Evolutionary conservation across 345 rosid genomes (phyloP).

Genomic region (Syzygium aqueum): DNA sequence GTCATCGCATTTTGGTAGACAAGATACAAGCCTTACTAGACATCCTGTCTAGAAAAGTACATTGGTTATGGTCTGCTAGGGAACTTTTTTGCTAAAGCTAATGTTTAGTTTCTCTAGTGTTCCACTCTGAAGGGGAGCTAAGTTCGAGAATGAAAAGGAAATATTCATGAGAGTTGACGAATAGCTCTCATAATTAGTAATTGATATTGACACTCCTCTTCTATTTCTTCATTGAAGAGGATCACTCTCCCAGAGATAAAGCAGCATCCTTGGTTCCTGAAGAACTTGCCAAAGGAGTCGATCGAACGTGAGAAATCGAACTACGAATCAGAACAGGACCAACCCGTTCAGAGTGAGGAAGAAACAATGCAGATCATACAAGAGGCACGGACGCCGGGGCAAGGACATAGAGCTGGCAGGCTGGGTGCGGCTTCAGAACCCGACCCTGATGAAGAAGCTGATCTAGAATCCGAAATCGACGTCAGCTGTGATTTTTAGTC

Average conservation of each 20-base stretch:
- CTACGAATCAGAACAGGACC: conserved; percentile 14
- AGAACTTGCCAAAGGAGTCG: conserved; percentile 48
- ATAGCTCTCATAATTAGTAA: not conserved
- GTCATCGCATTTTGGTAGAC: not conserved
- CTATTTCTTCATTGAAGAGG: conserved; percentile 25
- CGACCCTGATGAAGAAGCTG: conserved; percentile 32
- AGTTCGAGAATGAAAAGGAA: not conserved
- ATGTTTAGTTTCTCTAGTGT: not conserved
- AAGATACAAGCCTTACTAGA: not conserved
- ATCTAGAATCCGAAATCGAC: conserved; percentile 45
- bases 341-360: conserved; percentile 28
- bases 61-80: not conserved
- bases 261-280: conserved; percentile 61
- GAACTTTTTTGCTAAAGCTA: not conserved
- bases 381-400: conserved; percentile 32
- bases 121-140: not conserved
- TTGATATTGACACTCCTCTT: not conserved
- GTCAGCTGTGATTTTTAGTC: conserved; percentile 25
- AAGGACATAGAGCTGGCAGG: conserved; percentile 10
- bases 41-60: not conserved
- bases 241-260: conserved; percentile 54
- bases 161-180: not conserved
- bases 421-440: conserved; percentile 3
- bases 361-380: conserved; percentile 30
- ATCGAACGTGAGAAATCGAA: conserved; percentile 43